These are phyloP conservation scores for Pelargonium nanum DNA, from an alignment of 345 rosid genomes.

Conservation along the genomic window DNA sequence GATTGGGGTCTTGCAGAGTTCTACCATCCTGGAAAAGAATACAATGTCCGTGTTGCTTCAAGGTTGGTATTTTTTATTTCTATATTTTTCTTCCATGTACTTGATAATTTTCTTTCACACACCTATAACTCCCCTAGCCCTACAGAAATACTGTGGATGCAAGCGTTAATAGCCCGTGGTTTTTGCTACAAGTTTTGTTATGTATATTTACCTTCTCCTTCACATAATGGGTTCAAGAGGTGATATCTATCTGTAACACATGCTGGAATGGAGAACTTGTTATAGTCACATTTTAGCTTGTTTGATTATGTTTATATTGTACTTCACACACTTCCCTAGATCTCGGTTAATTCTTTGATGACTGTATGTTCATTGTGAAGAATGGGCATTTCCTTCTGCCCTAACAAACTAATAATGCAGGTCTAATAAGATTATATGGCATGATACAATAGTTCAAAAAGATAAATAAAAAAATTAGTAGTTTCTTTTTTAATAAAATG, in stretches of 20 bases:
- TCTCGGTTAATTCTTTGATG: too few species aligned
- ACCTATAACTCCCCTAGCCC: too few species aligned
- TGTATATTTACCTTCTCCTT: too few species aligned
- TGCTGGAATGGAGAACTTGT: too few species aligned
- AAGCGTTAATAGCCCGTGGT: too few species aligned
- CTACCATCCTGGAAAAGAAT: conserved; percentile 96
- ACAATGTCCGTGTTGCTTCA: conserved; percentile 96
- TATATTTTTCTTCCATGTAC: not conserved
- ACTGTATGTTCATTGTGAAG: not conserved
- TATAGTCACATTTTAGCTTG: too few species aligned
- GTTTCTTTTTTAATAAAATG: too few species aligned
- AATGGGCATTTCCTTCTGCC: not conserved
- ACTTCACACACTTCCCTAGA: too few species aligned
- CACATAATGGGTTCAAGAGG: too few species aligned
- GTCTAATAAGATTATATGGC: not conserved
- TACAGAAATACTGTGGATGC: too few species aligned
- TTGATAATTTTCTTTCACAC: not conserved
- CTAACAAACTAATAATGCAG: not conserved
- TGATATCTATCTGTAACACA: too few species aligned
- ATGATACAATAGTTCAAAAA: not conserved
- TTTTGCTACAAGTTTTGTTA: too few species aligned
- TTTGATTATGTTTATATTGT: not conserved
- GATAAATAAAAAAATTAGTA: not conserved
- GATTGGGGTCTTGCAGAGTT: conserved; percentile 99
- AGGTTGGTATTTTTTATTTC: conserved; percentile 39